Evolutionary conservation across 371 early-diverging fungal species (phyloP).

Genomic region (Chytridium lagenaria): DNA sequence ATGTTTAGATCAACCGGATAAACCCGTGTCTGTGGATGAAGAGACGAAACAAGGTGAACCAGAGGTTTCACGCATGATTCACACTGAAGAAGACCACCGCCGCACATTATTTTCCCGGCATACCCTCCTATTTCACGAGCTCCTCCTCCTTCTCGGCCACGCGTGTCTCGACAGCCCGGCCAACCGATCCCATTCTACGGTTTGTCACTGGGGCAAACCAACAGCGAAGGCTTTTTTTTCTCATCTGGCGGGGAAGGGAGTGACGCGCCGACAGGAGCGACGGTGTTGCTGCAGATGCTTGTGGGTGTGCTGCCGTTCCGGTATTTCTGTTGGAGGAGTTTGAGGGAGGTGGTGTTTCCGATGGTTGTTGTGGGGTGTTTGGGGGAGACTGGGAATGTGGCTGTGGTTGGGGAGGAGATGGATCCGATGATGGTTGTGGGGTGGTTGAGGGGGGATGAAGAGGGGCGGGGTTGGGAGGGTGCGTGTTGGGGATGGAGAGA

Average conservation of each 20-base stretch:
- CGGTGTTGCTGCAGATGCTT: conserved; percentile 22
- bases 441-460: background rate
- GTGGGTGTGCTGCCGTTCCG: conserved; percentile 23
- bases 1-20: too few species aligned
- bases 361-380: conserved; percentile 16
- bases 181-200: conserved; percentile 27
- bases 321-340: conserved; percentile 16
- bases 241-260: background rate
- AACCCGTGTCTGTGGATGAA: too few species aligned
- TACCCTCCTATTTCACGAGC: conserved; percentile 16
- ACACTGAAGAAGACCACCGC: too few species aligned
- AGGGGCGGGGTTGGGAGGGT: background rate
- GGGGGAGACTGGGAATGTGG: conserved; percentile 15
- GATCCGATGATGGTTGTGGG: background rate
- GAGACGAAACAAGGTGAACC: too few species aligned
- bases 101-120: background rate
- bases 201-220: conserved; percentile 18
- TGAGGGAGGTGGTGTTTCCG: conserved; percentile 20
- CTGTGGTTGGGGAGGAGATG: conserved; percentile 24
- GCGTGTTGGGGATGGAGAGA: background rate
- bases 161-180: conserved; percentile 11
- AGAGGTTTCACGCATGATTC: too few species aligned
- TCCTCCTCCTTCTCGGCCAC: conserved; percentile 31
- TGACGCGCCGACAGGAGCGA: background rate
- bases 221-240: background rate